A percentile compares a stretch with the other conserved stretches of the same genome.
phyloP scores from a whole-genome alignment of 2,329 filamentous ascomycete genomes.

The Endothia cerciana region DNA sequence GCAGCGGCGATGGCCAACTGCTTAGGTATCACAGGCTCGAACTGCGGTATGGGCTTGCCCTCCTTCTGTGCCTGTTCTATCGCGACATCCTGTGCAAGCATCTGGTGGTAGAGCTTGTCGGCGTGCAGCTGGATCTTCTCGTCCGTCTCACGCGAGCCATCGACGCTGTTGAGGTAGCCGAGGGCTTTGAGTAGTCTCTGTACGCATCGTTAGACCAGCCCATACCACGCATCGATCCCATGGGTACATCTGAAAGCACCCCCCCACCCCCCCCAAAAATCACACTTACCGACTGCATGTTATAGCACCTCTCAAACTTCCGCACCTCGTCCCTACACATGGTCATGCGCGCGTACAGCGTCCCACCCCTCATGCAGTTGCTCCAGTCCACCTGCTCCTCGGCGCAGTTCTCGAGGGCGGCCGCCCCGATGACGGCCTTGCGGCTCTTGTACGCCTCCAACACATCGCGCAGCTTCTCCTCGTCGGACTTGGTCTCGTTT shows the following conservation, averaged over 20 bases:
- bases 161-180: constrained; percentile 76
- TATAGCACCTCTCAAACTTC: constrained; percentile 84
- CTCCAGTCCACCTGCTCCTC: constrained; percentile 83
- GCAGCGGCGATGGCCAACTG: constrained; percentile 32
- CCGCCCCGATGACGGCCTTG: constrained; percentile 74
- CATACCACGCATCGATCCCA: neutral
- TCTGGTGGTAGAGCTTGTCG: constrained; percentile 84
- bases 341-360: constrained; percentile 68
- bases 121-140: constrained; percentile 96
- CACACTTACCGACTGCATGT: constrained; percentile 72
- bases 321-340: constrained; percentile 81
- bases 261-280: too few relatives aligned
- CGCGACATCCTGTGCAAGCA: constrained; percentile 78
- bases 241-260: neutral
- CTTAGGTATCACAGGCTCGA: constrained; percentile 58
- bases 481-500: constrained; percentile 69
- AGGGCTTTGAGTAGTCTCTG: constrained; percentile 87
- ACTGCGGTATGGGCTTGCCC: constrained; percentile 60
- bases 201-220: neutral
- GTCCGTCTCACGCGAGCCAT: constrained; percentile 69
- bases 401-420: constrained; percentile 92
- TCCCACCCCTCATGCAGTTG: constrained; percentile 78
- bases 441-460: constrained; percentile 84
- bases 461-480: constrained; percentile 80
- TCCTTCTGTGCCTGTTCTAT: constrained; percentile 71